Evolutionary conservation across 2,329 filamentous ascomycete genomes (phyloP), one percentile per base, ranked within the genome.

Genomic region (Pezicula neosporulosa): DNA sequence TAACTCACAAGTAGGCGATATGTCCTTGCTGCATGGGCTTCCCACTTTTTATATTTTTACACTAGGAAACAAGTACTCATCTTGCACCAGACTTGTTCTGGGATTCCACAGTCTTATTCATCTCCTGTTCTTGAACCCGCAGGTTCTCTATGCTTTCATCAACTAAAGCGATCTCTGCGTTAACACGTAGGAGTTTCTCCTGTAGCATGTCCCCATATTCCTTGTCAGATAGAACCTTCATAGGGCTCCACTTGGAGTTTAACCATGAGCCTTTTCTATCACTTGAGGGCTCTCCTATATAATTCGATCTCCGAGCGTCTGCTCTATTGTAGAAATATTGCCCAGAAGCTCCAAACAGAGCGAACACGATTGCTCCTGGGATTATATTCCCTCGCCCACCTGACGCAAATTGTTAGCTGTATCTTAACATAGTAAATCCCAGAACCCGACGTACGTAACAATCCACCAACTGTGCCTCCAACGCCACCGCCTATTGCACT

Each of bases 111-210:
- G 28, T 48, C 35, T 50, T 50, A 38, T 48, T 38, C 13, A 49
- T 37, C 24, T 51, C 53, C 16, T 42, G 53, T 50, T 60, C 55
- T 44, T 59, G 48, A 48, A 28, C 52, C 35, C 52, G 47, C 39
- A 85, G 63, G 37, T 70, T 74, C 44, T 76, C 78, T 58, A 94
- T 89, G 62, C 82, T 83, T 49, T 93, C 89, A 61, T 94, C 88
- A 35, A 93, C 75, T 5, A 94, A 68, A 0, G 88, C 84, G 67
- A 94, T 90, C 55, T 93, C 87, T 1, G 82, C 87, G 57, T 94
- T 86, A 3, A 93, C 71, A 55, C 75, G 78, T 24, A 93, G 66
- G 38, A 90, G 70, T 69, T 86, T 90, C 66, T 92, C 87, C 28
- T 77, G 74, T 62, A 94, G 73, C 70, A 90, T 83, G 1, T 77